A percentile compares a stretch with the other conserved stretches of the same genome.
These are phyloP conservation scores for Nicotiana undulata DNA, from an alignment of 257 asterid species.

Conservation along the genomic window DNA sequence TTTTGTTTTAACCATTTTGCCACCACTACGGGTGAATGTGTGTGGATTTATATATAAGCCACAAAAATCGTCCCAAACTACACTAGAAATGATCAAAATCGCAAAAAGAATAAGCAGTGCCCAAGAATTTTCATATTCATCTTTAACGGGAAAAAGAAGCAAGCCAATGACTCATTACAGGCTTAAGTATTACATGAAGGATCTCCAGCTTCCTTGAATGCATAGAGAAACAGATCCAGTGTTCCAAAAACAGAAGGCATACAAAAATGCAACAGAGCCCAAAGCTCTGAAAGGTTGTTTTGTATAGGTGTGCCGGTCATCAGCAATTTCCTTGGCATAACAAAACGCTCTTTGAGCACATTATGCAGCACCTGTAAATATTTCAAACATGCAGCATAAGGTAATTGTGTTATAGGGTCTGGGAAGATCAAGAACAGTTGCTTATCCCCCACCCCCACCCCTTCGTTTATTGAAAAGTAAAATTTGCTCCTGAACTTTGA, in stretches of 20 bases:
- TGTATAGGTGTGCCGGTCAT: constrained; percentile 98
- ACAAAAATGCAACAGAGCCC: constrained; percentile 92
- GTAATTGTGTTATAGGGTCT: neutral
- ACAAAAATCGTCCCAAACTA: neutral
- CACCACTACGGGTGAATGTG: too few species aligned
- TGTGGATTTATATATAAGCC: neutral
- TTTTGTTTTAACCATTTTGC: too few species aligned
- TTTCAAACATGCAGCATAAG: neutral
- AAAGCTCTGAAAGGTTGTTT: constrained; percentile 83
- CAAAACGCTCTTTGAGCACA: constrained; percentile 52
- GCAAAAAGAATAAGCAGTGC: neutral
- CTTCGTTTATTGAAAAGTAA: neutral
- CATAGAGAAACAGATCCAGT: constrained; percentile 59
- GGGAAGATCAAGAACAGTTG: neutral
- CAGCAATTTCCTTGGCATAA: constrained; percentile 83
- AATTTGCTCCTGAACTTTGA: neutral
- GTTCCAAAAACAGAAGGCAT: constrained; percentile 78
- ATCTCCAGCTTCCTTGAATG: constrained; percentile 89
- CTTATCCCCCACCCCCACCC: neutral
- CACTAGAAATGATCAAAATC: neutral
- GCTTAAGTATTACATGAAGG: constrained; percentile 41
- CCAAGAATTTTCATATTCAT: neutral
- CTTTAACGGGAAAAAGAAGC: neutral
- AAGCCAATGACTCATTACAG: neutral
- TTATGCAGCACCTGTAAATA: constrained; percentile 63